A percentile compares a stretch with the other conserved stretches of the same genome.
These are phyloP conservation scores for Elasticomyces elasticus DNA, from an alignment of 495 filamentous ascomycete genomes.

Conservation along the genomic window DNA sequence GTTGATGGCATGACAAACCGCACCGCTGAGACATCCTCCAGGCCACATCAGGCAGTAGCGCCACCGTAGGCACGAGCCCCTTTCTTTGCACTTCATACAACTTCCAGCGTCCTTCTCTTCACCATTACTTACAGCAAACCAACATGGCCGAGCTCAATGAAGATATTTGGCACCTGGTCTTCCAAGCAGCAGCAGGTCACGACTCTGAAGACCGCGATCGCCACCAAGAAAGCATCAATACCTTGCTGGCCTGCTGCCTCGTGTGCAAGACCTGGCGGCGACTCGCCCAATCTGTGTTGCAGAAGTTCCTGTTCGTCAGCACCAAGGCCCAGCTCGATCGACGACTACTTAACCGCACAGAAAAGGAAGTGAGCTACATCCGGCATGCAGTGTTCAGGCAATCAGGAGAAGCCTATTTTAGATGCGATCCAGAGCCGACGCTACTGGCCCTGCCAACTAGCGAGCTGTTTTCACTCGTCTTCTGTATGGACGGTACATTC, in stretches of 20 bases:
- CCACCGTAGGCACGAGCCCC: too few species aligned
- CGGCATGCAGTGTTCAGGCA: background rate
- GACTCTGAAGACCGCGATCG: too few species aligned
- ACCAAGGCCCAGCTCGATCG: background rate
- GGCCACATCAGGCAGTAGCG: too few species aligned
- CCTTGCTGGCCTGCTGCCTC: background rate
- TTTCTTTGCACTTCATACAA: too few species aligned
- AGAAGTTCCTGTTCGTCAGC: background rate
- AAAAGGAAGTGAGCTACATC: background rate
- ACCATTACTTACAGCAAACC: too few species aligned
- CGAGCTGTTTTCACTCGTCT: background rate
- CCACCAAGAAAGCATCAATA: too few species aligned
- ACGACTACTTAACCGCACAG: background rate
- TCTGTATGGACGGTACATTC: background rate
- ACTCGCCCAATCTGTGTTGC: background rate
- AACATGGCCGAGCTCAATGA: too few species aligned
- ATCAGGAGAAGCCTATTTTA: background rate
- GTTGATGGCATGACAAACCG: too few species aligned
- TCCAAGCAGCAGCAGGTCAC: too few species aligned
- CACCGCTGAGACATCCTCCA: too few species aligned
- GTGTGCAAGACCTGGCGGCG: background rate
- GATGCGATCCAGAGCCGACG: background rate
- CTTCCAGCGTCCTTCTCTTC: too few species aligned
- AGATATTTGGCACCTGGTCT: too few species aligned
- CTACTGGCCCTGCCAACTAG: background rate